phyloP scores from a whole-genome alignment of 306 rosid species.

The Gillenia trifoliata region DNA sequence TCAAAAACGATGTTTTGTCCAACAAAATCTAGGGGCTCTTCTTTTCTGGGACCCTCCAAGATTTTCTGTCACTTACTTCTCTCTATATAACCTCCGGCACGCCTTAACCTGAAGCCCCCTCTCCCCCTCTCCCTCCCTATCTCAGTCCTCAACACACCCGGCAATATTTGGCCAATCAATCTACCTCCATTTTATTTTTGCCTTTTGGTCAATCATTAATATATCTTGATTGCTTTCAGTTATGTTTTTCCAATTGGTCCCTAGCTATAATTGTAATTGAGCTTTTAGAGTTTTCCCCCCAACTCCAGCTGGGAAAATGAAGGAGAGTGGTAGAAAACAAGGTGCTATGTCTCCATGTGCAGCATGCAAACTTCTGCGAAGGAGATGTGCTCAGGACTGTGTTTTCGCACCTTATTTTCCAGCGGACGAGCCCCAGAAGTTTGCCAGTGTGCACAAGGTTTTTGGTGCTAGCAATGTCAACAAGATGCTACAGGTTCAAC shows the following conservation, averaged over 20 bases:
- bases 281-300: neutral
- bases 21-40: conserved; percentile 59
- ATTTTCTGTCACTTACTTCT: conserved; percentile 43
- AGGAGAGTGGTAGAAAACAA: conserved; percentile 76
- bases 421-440: conserved; percentile 91
- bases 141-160: neutral
- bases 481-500: conserved; percentile 86
- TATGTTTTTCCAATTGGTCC: neutral
- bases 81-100: conserved; percentile 46
- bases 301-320: conserved; percentile 31
- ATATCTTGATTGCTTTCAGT: neutral
- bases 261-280: neutral
- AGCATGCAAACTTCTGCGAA: conserved; percentile 88
- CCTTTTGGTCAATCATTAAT: neutral
- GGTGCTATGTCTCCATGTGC: conserved; percentile 89
- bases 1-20: conserved; percentile 54
- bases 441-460: conserved; percentile 88
- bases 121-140: neutral
- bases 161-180: neutral
- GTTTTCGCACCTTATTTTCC: conserved; percentile 97
- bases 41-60: conserved; percentile 80
- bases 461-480: conserved; percentile 99
- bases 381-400: conserved; percentile 81
- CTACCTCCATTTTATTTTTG: neutral
- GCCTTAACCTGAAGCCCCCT: conserved; percentile 20